Percentiles rank a stretch among this genome's conserved stretches.
Conservation (phyloP, 106 monocot species). For the Platanthera zijinensis region DNA sequence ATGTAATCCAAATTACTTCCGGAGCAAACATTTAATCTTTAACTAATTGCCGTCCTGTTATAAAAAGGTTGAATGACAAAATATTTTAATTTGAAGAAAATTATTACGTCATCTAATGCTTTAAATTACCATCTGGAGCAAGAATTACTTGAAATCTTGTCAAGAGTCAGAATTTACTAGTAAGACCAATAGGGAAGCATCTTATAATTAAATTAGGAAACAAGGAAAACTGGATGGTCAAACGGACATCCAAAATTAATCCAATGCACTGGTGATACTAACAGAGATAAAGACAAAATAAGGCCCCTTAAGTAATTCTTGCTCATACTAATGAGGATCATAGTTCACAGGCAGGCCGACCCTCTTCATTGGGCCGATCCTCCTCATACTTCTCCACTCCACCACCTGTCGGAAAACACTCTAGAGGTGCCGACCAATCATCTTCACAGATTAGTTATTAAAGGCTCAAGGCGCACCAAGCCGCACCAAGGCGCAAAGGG, state of each 20-base stretch:
- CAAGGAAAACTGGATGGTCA: too few species aligned
- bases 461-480: too few species aligned
- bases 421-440: too few species aligned
- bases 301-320: neutral
- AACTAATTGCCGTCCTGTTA: neutral
- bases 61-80: neutral
- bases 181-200: neutral
- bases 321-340: neutral
- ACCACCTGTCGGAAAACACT: too few species aligned
- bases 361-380: too few species aligned
- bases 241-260: neutral
- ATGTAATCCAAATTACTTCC: slow-evolving; percentile 17
- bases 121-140: neutral
- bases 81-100: neutral
- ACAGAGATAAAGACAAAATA: neutral
- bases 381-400: too few species aligned
- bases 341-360: too few species aligned
- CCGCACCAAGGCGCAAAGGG: too few species aligned
- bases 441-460: too few species aligned
- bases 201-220: too few species aligned
- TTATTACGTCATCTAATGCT: neutral
- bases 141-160: neutral
- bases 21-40: slow-evolving; percentile 28
- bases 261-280: neutral
- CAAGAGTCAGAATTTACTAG: neutral